Base-by-base conservation (phyloP, 495 filamentous ascomycete genomes). In the Baudoinia panamericana region DNA sequence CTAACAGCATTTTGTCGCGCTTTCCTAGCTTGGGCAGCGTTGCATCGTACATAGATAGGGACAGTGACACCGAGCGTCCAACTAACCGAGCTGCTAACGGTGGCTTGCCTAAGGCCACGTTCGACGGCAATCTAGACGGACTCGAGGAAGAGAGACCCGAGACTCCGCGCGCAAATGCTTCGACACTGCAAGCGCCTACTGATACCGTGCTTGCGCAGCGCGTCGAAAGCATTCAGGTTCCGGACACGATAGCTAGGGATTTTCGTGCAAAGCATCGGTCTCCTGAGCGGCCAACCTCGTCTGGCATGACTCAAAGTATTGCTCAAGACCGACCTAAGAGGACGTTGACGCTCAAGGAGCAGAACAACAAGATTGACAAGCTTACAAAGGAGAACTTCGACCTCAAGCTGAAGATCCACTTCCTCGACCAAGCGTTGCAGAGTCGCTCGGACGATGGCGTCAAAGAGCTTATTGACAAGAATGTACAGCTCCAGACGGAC, bases 381-480 rank as follows among this genome's bases (percentile, higher is more conserved):
- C 70, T 96, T 5, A 85, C 82, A 44, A 97, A 97, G 61, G 82
- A 87, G 54, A 96, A 96, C 49, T 97, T 96, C 55, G 90, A 94
- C 54, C 68, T 97, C 27, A 97, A 97, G 60, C 78, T 97, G 59
- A 86, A 93, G 59, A 90, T 96, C 35, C 88, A 93, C 64, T 96
- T 93, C 53, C 72, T 97, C 23, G 90, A 87, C 53, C 85, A 95
- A 52, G 80, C 88, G 8, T 61, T 97, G 20, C 85, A 92, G 61
- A 83, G 85, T 54, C 78, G 87, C 27, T 93, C 85, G 7, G 92
- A 96, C 57, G 92, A 97, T 58, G 84, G 86, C 36, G 78, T 96
- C 57, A 93, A 92, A 62, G 87, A 93, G 55, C 86, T 94, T 78
- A 88, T 93, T 48, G 81, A 82, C 16, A 87, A 96, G 62, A 97